phyloP scores from a whole-genome alignment of 768 basidiomycete genomes.

The Chiua virens region DNA sequence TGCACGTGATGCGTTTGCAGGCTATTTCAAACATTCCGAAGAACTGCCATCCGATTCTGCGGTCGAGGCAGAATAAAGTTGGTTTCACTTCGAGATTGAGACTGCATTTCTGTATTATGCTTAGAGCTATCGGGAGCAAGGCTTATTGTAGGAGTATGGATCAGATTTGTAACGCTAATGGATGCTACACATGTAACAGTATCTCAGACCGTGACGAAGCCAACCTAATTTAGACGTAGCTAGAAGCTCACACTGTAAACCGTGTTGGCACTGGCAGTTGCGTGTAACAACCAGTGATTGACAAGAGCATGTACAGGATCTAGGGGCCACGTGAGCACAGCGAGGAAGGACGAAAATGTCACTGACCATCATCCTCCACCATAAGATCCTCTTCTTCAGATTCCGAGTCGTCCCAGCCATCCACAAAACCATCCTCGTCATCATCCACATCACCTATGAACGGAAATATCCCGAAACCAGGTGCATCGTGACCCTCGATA shows the following conservation, averaged over 20 bases:
- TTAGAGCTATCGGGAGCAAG: too few relatives aligned
- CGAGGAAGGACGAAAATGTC: neutral
- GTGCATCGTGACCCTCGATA: neutral
- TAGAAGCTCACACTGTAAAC: conserved; percentile 29
- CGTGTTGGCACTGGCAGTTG: conserved; percentile 20
- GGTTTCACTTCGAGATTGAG: too few relatives aligned
- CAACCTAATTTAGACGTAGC: neutral
- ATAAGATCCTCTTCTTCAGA: conserved; percentile 14
- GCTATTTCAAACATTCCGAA: neutral
- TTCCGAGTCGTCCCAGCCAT: conserved; percentile 17
- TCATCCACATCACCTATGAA: neutral
- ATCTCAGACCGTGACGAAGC: too few relatives aligned
- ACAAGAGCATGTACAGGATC: conserved; percentile 13
- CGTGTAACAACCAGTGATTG: conserved; percentile 23
- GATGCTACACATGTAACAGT: too few relatives aligned
- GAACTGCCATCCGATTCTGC: neutral
- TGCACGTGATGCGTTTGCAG: conserved; percentile 15
- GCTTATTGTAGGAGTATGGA: too few relatives aligned
- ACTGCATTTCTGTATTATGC: too few relatives aligned
- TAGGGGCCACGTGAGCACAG: conserved; percentile 7
- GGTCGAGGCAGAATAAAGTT: neutral
- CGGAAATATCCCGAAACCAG: conserved; percentile 1
- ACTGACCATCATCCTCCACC: conserved; percentile 11
- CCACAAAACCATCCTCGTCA: conserved; percentile 9
- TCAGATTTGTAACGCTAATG: too few relatives aligned